Conservation (phyloP, 306 rosid species). For the Erythrophleum fordii region DNA sequence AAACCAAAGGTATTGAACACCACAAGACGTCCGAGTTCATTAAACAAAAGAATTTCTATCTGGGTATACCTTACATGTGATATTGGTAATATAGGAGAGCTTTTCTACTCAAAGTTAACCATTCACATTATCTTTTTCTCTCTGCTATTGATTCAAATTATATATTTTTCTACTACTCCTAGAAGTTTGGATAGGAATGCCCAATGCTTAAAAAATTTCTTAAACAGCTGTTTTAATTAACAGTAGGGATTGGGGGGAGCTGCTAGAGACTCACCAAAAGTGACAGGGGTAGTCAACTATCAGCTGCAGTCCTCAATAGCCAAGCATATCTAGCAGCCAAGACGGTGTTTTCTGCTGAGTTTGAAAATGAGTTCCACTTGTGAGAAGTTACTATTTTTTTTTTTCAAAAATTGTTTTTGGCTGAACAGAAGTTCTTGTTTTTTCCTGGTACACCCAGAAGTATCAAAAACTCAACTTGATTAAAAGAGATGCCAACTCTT, state of each 20-base stretch:
- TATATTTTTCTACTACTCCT: not conserved
- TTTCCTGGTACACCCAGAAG: no score
- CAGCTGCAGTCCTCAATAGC: not conserved
- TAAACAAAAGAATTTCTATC: not conserved
- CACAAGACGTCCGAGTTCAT: not conserved
- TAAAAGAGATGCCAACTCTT: no score
- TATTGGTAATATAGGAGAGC: not conserved
- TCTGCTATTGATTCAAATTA: not conserved
- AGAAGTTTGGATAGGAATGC: no score
- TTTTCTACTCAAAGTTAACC: not conserved
- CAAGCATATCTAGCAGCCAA: not conserved
- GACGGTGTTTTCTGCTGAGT: not conserved
- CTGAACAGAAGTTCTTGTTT: no score
- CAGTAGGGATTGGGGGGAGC: not conserved
- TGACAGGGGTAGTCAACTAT: not conserved
- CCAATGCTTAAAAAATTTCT: not conserved
- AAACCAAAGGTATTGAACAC: not conserved
- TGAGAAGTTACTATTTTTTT: no score
- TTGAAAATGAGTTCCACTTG: not conserved
- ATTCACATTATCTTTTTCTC: not conserved
- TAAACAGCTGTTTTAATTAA: not conserved
- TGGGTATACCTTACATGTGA: not conserved
- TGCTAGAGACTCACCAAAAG: not conserved
- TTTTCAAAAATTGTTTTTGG: no score
- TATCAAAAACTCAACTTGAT: no score